Base-by-base conservation (phyloP, 345 rosid species). In the Reutealis trisperma region DNA sequence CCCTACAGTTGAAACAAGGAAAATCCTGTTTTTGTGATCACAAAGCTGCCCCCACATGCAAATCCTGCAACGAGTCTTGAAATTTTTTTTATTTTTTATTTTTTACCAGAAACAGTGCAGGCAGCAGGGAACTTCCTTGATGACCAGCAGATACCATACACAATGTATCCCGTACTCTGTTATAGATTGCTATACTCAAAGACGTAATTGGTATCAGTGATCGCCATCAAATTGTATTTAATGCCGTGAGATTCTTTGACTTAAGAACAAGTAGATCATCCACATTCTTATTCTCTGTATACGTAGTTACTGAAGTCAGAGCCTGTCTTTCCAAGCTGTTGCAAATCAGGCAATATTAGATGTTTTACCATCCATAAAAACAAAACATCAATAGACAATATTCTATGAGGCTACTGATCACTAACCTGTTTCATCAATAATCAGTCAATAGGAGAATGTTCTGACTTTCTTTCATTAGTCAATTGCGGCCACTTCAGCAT, bases 361-460 rank as follows among this genome's bases (percentile, higher is more conserved):
- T 6, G 12, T 19, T 65, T 37, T 65, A 65, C 45, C 64, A 60
- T 24, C 15, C 19, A 15, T 21, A 21, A 19, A 34, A 37, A 37
- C 21, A 65, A 37, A 37, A 19, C 41, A 65, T 34, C 8, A 7
- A 12, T 12, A 66, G 30, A 45, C 6, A 21, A 21, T 42, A 41
- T 27, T 66, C 24, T 37, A 16, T 18, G 2, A 41, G 70, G 52
- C 52, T 66, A 51, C 11, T n/a, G 11, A 32, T 27, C 11, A 27
- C 67, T 41, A 66, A 66, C 70, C 70, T 66, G 70, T 66, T 41
- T 66, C 52, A 63, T 2, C 25, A 21, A n/a, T 37, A 3, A 42
- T n/a, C 52, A 9, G 14, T 66, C 49, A 37, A 18, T 2, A 65
- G 67, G 19, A 65, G 41, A 37, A 13, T 16, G 2, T 37, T 34